Evolutionary conservation across 352 stramenopile genomes (phyloP).

Genomic region (Globisporangium echinulatum): DNA sequence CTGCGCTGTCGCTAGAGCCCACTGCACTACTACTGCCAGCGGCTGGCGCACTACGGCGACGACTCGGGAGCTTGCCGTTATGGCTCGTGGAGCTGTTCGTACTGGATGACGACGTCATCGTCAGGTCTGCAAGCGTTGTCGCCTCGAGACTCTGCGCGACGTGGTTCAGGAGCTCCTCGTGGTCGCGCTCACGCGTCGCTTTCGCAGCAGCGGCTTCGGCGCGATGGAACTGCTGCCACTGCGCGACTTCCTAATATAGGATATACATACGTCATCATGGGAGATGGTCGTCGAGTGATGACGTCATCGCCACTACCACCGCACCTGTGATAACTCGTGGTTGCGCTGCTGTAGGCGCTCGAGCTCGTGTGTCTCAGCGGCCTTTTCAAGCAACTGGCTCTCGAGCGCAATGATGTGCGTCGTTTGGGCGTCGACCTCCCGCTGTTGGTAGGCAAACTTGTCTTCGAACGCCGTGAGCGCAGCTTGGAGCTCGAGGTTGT

Average conservation of each 20-base stretch:
- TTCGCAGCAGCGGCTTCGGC: conserved; percentile 32
- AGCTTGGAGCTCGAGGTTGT: conserved; percentile 76
- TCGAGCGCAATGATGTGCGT: conserved; percentile 61
- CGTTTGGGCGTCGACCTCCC: conserved; percentile 52
- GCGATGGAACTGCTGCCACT: conserved; percentile 56
- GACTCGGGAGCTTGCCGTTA: not conserved
- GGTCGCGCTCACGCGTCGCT: conserved; percentile 27
- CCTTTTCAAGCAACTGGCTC: conserved; percentile 37
- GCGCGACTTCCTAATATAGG: conserved; percentile 17
- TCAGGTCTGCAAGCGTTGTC: conserved; percentile 18
- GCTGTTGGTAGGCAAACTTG: conserved; percentile 32
- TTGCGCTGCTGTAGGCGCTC: conserved; percentile 31
- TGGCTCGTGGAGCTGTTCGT: conserved; percentile 1
- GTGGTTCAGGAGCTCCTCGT: conserved; percentile 49
- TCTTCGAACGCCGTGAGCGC: conserved; percentile 43
- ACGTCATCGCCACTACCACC: not conserved
- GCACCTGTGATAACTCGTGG: conserved; percentile 36
- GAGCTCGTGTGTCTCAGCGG: conserved; percentile 31
- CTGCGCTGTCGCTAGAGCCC: not conserved
- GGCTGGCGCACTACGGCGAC: conserved; percentile 12
- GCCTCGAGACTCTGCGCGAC: conserved; percentile 34
- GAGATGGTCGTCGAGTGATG: no score
- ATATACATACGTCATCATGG: not conserved
- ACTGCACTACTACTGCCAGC: not conserved
- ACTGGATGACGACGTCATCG: conserved; percentile 7